Evolutionary conservation across 108 stramenopile species (phyloP).

Genomic region (Cyclostephanos invisitatus): DNA sequence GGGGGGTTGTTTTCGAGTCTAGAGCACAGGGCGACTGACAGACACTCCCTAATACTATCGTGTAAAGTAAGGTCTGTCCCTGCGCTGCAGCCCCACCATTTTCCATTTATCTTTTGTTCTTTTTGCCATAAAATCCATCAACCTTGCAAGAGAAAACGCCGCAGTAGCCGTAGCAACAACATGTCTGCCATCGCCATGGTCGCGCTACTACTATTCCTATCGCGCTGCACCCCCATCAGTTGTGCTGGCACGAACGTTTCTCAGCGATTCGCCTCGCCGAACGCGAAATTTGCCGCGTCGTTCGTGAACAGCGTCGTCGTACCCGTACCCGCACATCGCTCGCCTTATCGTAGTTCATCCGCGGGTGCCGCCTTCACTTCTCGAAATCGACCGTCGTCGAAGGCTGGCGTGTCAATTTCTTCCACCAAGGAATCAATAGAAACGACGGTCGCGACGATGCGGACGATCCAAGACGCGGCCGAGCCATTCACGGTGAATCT

Average conservation of each 20-base stretch:
- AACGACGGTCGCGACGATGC: neutral
- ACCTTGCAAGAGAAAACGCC: neutral
- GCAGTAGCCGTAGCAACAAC: neutral
- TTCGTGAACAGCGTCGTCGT: neutral
- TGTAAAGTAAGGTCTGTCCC: no score
- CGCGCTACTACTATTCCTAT: constrained; percentile 8
- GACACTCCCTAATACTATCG: no score
- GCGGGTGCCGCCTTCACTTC: neutral
- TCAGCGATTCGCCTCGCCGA: neutral
- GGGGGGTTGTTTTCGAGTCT: no score
- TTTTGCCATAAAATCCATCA: no score
- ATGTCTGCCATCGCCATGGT: constrained; percentile 11
- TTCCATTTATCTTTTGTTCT: no score
- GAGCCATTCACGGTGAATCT: constrained; percentile 58
- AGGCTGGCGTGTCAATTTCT: neutral
- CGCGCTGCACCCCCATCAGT: neutral
- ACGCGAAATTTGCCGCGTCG: neutral
- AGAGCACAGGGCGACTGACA: no score
- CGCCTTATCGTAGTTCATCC: neutral
- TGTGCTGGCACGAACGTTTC: neutral
- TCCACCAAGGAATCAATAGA: neutral
- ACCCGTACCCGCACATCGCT: neutral
- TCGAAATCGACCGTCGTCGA: neutral
- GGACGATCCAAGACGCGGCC: neutral
- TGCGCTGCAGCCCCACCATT: no score